Evolutionary conservation across 768 basidiomycete genomes (phyloP).

Genomic region (Pisolithus marmoratus): DNA sequence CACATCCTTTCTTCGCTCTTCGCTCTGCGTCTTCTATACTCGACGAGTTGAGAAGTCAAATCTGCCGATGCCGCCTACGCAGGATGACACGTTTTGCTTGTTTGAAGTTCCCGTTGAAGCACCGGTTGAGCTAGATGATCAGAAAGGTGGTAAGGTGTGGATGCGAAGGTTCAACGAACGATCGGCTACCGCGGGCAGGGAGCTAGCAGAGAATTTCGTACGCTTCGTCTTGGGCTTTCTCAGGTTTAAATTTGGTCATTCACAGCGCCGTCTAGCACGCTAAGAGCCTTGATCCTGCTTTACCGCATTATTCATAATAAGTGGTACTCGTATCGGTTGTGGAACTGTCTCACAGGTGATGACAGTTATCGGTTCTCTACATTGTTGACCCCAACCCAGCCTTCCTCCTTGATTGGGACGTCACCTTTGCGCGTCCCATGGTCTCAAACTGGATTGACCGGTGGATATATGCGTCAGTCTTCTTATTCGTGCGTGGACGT

Average conservation of each 20-base stretch:
- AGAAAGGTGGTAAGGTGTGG: conserved; percentile 57
- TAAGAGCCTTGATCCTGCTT: conserved; percentile 61
- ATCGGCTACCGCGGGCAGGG: conserved; percentile 56
- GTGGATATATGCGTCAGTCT: conserved; percentile 67
- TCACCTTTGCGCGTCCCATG: conserved; percentile 54
- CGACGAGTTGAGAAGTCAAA: conserved; percentile 58
- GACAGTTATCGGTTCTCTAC: conserved; percentile 70
- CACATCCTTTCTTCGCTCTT: conserved; percentile 57
- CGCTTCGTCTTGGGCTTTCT: neutral
- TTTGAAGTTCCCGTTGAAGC: conserved; percentile 72
- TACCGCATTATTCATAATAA: conserved; percentile 80
- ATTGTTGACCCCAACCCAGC: conserved; percentile 62
- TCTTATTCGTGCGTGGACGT: conserved; percentile 51
- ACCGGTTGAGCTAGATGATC: conserved; percentile 67
- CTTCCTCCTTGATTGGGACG: conserved; percentile 64
- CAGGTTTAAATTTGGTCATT: neutral
- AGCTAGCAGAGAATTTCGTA: conserved; percentile 58
- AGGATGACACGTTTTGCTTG: conserved; percentile 81
- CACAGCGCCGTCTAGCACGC: conserved; percentile 37
- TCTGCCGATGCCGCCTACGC: conserved; percentile 55
- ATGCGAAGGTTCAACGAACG: conserved; percentile 56
- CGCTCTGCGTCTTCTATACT: conserved; percentile 66
- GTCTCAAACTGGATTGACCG: conserved; percentile 63
- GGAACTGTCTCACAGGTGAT: conserved; percentile 1
- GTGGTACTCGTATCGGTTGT: conserved; percentile 19